Evolutionary conservation across 805 yeast genomes (phyloP).

Genomic region (Debaryomyces hansenii): DNA sequence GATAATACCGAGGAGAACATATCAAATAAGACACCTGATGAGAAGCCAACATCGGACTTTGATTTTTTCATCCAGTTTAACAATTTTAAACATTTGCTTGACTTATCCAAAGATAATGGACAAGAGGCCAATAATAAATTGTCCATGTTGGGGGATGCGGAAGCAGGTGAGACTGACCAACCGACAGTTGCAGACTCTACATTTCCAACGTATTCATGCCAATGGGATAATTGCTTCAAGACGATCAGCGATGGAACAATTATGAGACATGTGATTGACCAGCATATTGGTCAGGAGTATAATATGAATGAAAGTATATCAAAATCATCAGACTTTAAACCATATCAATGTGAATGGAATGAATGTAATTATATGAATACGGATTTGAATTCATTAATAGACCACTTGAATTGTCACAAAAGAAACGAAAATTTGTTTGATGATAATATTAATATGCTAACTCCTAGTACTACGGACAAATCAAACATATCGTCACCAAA

Average conservation of each 20-base stretch:
- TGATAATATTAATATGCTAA: constrained; percentile 4
- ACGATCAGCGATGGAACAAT: constrained; percentile 33
- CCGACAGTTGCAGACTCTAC: neutral
- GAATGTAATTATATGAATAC: constrained; percentile 61
- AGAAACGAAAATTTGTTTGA: neutral
- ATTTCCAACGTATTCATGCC: constrained; percentile 38
- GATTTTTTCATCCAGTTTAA: constrained; percentile 39
- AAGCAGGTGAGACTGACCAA: neutral
- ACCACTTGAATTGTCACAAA: constrained; percentile 48
- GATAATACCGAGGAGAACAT: neutral
- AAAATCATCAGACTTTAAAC: neutral
- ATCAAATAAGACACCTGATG: constrained; percentile 1
- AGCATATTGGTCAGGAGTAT: constrained; percentile 54
- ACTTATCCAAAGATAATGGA: neutral
- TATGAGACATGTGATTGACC: constrained; percentile 38
- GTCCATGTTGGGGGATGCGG: neutral
- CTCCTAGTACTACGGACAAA: constrained; percentile 9
- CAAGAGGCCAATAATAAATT: neutral
- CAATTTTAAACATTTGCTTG: constrained; percentile 21
- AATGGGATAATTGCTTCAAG: constrained; percentile 67
- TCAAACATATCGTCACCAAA: constrained; percentile 7
- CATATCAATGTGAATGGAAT: constrained; percentile 70
- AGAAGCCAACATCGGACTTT: constrained; percentile 28
- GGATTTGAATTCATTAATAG: constrained; percentile 53
- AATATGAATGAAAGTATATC: constrained; percentile 1